These are phyloP conservation scores for Rhynchosporium agropyri DNA, from an alignment of 2,329 filamentous ascomycete species.

Conservation along the genomic window DNA sequence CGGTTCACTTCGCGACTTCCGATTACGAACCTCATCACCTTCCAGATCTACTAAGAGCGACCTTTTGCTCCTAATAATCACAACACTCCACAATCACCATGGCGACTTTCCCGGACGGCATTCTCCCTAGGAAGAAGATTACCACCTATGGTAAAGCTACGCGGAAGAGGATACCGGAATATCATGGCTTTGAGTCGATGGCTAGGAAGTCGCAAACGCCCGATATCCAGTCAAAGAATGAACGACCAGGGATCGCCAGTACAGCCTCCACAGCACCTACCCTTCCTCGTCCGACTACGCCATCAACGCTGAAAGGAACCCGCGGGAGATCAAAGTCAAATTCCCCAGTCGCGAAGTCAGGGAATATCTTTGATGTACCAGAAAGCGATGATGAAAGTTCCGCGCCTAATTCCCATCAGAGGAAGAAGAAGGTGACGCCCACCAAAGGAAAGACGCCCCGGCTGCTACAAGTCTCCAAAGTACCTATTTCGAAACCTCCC, in stretches of 20 bases:
- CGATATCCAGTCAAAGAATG: slow-evolving; percentile 20
- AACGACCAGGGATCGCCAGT: background rate
- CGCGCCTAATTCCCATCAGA: slow-evolving; percentile 1
- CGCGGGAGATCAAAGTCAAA: slow-evolving; percentile 18
- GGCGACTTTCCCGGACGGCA: slow-evolving; percentile 36
- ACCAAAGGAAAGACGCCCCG: slow-evolving; percentile 7
- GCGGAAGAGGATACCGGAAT: slow-evolving; percentile 38
- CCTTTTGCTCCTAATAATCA: slow-evolving; percentile 4
- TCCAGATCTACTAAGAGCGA: background rate
- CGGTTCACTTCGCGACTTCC: slow-evolving; percentile 1
- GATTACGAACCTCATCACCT: background rate
- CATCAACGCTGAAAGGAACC: slow-evolving; percentile 21
- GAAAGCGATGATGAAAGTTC: slow-evolving; percentile 32
- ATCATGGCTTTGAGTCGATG: slow-evolving; percentile 30
- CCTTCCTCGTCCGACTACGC: slow-evolving; percentile 15
- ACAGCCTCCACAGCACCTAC: slow-evolving; percentile 9
- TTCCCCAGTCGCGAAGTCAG: slow-evolving; percentile 15
- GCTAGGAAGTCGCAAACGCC: slow-evolving; percentile 32
- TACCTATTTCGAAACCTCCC: slow-evolving; percentile 1
- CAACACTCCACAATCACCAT: slow-evolving; percentile 24
- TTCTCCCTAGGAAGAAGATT: slow-evolving; percentile 37
- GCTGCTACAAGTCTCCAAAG: background rate
- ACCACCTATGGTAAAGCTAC: slow-evolving; percentile 42
- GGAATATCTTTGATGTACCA: slow-evolving; percentile 31
- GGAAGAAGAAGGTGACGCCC: background rate